Evolutionary conservation across 2,329 filamentous ascomycete genomes (phyloP).

Genomic region (Penicillium oxalicum): DNA sequence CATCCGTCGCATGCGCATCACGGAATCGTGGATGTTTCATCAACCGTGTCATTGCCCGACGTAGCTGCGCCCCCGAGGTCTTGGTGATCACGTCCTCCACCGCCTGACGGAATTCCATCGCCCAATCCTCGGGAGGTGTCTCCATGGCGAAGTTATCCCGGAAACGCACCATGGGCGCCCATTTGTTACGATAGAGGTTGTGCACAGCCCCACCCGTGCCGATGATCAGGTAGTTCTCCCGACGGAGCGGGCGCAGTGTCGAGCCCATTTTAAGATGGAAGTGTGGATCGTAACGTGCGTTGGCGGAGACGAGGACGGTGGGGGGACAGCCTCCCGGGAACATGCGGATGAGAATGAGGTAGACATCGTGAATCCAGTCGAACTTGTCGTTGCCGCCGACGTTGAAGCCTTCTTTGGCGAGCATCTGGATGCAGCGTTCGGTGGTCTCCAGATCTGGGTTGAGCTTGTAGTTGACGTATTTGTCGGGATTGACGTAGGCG

Average conservation of each 20-base stretch:
- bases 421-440: constrained; percentile 46
- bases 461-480: constrained; percentile 59
- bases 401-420: constrained; percentile 50
- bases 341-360: constrained; percentile 63
- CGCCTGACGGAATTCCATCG: constrained; percentile 60
- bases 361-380: constrained; percentile 69
- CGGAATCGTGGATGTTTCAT: constrained; percentile 64
- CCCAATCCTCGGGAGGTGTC: constrained; percentile 53
- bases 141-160: constrained; percentile 58
- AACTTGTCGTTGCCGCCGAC: constrained; percentile 51
- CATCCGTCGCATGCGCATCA: constrained; percentile 64
- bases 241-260: constrained; percentile 51
- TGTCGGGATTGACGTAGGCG: constrained; percentile 60
- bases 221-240: constrained; percentile 53
- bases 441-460: constrained; percentile 53
- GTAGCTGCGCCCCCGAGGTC: constrained; percentile 49
- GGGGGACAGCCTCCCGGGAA: constrained; percentile 61
- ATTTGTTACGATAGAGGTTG: constrained; percentile 63
- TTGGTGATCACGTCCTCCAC: constrained; percentile 56
- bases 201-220: constrained; percentile 61
- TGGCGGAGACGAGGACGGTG: constrained; percentile 55
- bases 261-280: constrained; percentile 54
- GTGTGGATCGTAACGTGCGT: constrained; percentile 52
- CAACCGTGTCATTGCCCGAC: constrained; percentile 53
- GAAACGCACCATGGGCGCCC: constrained; percentile 59